Percentiles rank a stretch among this genome's conserved stretches.
Evolutionary conservation across 306 rosid species (phyloP).

Genomic region (Echinosophora koreensis): DNA sequence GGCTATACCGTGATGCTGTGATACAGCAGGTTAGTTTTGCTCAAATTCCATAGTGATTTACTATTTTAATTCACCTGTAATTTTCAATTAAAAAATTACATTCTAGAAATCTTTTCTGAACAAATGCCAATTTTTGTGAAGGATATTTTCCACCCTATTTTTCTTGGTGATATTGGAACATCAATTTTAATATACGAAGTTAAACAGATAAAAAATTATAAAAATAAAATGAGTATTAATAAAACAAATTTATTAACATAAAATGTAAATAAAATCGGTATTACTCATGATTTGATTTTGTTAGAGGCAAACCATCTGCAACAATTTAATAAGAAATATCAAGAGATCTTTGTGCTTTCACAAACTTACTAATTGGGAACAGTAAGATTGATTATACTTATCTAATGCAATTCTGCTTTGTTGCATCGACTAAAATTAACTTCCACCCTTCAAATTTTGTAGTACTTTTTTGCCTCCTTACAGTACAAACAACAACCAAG

Average conservation of each 20-base stretch:
- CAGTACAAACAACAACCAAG: no score
- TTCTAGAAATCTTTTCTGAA: background rate
- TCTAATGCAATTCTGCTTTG: constrained; percentile 9
- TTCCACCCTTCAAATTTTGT: background rate
- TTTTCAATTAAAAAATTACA: constrained; percentile 8
- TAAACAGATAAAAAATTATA: constrained; percentile 1
- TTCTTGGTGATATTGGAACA: constrained; percentile 6
- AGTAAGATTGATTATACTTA: constrained; percentile 19
- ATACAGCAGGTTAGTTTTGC: constrained; percentile 84
- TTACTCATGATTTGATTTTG: constrained; percentile 25
- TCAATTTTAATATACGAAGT: constrained; percentile 8
- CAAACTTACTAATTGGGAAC: constrained; percentile 21
- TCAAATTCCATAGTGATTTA: constrained; percentile 33
- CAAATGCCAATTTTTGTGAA: constrained; percentile 40
- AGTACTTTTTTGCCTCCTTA: no score
- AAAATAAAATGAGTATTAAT: background rate
- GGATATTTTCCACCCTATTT: constrained; percentile 3
- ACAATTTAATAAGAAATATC: constrained; percentile 21
- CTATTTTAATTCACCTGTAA: constrained; percentile 26
- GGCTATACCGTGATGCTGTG: constrained; percentile 97
- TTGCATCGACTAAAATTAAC: background rate
- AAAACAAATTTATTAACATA: constrained; percentile 15
- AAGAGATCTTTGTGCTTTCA: constrained; percentile 4
- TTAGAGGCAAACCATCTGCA: constrained; percentile 25
- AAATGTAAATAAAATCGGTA: background rate